Percentiles rank a stretch among this genome's conserved stretches.
Conservation (phyloP, 2,329 filamentous ascomycete species). For the Alternaria postmessia region DNA sequence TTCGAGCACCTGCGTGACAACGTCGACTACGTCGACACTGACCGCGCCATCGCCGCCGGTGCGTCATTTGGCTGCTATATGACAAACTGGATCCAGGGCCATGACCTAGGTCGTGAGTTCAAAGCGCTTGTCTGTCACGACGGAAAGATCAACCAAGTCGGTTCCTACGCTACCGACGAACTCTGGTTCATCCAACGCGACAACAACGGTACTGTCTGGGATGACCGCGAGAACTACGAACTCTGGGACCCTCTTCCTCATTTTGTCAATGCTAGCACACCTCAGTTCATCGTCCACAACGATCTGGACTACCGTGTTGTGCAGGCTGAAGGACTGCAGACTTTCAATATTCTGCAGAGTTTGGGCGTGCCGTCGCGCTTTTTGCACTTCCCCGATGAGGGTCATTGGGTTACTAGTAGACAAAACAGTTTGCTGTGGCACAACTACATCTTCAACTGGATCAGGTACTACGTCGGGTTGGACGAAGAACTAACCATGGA, state of each 20-base stretch:
- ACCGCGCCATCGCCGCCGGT: conserved; percentile 75
- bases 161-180: conserved; percentile 59
- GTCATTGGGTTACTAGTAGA: conserved; percentile 84
- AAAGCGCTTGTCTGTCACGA: conserved; percentile 89
- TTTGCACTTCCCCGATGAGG: conserved; percentile 80
- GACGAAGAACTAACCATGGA: conserved; percentile 43
- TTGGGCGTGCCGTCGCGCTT: conserved; percentile 78
- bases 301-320: conserved; percentile 85
- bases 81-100: conserved; percentile 86
- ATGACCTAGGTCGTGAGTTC: conserved; percentile 82
- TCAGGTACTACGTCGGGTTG: conserved; percentile 42
- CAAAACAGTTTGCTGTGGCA: conserved; percentile 95
- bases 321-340: conserved; percentile 80
- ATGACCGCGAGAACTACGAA: conserved; percentile 59
- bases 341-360: conserved; percentile 86
- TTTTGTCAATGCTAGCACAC: conserved; percentile 78
- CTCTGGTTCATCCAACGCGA: conserved; percentile 62
- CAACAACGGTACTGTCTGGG: conserved; percentile 51
- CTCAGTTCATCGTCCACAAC: conserved; percentile 91
- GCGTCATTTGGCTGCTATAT: conserved; percentile 61
- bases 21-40: conserved; percentile 72
- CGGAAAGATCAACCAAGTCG: conserved; percentile 73
- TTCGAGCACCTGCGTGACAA: conserved; percentile 77
- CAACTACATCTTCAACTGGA: conserved; percentile 54
- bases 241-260: conserved; percentile 66